Evolutionary conservation across 352 stramenopile species (phyloP).

Genomic region (Aphanomyces euteiches): DNA sequence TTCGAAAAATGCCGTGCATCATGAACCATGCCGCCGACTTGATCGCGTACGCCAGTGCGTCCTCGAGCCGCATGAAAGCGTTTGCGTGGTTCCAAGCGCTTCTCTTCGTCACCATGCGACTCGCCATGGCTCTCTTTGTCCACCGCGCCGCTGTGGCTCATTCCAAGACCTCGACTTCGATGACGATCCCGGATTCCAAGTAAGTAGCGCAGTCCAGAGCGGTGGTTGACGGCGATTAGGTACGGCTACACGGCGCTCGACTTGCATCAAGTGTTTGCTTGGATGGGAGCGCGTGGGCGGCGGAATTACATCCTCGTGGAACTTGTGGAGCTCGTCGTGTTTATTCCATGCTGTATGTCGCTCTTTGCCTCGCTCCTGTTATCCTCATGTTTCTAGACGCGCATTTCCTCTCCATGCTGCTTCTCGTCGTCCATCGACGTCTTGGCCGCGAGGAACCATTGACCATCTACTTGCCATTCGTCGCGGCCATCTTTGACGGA

Average conservation of each 20-base stretch:
- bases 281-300: constrained; percentile 3
- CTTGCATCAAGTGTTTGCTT: constrained; percentile 13
- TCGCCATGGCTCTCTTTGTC: not conserved
- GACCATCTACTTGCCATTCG: constrained; percentile 11
- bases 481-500: constrained; percentile 4
- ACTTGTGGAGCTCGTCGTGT: constrained; percentile 9
- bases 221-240: not conserved
- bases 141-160: not conserved
- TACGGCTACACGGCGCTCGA: constrained; percentile 12
- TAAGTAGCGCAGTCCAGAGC: not conserved
- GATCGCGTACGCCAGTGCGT: not conserved
- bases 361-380: not conserved
- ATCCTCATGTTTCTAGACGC: constrained; percentile 1
- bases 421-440: not conserved
- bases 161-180: not conserved
- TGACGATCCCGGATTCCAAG: not conserved
- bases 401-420: not conserved
- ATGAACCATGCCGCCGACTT: not conserved
- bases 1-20: not conserved
- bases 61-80: not conserved
- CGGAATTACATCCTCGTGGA: constrained; percentile 10
- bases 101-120: not conserved
- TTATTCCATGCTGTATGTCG: constrained; percentile 1
- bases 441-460: not conserved
- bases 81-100: not conserved